Base-by-base conservation (phyloP, 2,329 filamentous ascomycete genomes). In the Colletotrichum sp. region DNA sequence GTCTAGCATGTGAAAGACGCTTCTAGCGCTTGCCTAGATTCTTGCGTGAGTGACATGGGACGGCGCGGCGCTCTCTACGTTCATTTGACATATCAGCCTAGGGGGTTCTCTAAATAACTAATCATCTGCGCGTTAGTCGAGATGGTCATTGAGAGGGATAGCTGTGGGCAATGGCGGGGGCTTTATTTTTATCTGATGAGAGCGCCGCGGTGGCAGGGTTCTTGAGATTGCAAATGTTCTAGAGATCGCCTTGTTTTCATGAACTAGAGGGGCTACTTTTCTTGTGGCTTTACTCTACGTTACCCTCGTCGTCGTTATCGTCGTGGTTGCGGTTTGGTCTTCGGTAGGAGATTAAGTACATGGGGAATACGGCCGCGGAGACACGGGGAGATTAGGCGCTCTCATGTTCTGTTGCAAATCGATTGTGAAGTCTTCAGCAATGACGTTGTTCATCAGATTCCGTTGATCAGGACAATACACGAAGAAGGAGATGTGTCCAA, bases 241-340 rank as follows among this genome's bases (percentile, higher is more conserved):
- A 12, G 39, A n/a, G 18, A 21, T 6, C 39, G 39, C 39, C 39
- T 1, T 4, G 0, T 48, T 48, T 48, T 48, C 39, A 0, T 43
- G 39, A 0, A 0, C 39, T 21, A 7, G 39, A 12, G 18, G 0
- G 39, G 0, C 0, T 48, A 7, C 18, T 12, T 43, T 43, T n/a
- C 39, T 0, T 48, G 9, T 21, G 39, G 9, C 3, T n/a, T 3
- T 12, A 12, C 9, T n/a, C 39, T 43, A 7, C 39, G 1, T 18
- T 10, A 10, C 18, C 18, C 9, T n/a, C 39, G 18, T 43, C 9
- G 39, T 43, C 39, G 36, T 9, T 39, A 6, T 43, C 36, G 39
- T 43, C 16, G 39, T 18, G 2, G 8, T 9, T 10, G 18, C 32
- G 32, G 13, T 6, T 34, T 43, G 8, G 39, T 24, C 24, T 43